Evolutionary conservation across 495 filamentous ascomycete genomes (phyloP).

Genomic region (Xylaria bambusicola): DNA sequence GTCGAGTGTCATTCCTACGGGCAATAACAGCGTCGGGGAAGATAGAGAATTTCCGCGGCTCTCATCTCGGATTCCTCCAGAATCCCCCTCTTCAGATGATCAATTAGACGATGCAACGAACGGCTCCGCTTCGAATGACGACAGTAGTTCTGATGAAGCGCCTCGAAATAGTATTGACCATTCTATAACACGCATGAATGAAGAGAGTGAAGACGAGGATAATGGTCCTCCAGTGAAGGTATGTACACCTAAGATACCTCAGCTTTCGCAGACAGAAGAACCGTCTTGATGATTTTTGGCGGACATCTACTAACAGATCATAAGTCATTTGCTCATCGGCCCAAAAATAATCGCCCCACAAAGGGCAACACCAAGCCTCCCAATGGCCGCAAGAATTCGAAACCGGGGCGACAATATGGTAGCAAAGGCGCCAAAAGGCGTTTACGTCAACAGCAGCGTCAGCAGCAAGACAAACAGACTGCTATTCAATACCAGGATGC

Average conservation of each 20-base stretch:
- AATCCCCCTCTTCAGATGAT: constrained; percentile 31
- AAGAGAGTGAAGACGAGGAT: constrained; percentile 55
- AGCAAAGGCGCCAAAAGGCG: constrained; percentile 39
- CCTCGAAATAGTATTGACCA: constrained; percentile 30
- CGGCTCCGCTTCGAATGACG: constrained; percentile 39
- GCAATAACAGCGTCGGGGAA: constrained; percentile 61
- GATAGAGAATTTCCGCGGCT: constrained; percentile 59
- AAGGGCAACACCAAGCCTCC: constrained; percentile 26
- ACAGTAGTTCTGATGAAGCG: constrained; percentile 40
- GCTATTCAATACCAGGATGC: constrained; percentile 23
- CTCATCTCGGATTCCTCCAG: constrained; percentile 46
- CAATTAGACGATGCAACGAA: constrained; percentile 29
- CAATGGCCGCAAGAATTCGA: constrained; percentile 40
- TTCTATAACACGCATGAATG: constrained; percentile 46
- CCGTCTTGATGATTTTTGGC: neutral
- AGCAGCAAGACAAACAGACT: constrained; percentile 25
- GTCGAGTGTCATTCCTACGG: constrained; percentile 59
- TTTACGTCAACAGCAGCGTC: constrained; percentile 32
- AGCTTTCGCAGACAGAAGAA: too few species aligned
- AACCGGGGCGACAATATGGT: constrained; percentile 36
- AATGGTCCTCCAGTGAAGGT: constrained; percentile 36
- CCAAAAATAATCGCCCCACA: constrained; percentile 25
- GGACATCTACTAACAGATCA: constrained; percentile 13
- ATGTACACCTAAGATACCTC: neutral
- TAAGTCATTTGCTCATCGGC: constrained; percentile 18